phyloP scores from a whole-genome alignment of 2,329 filamentous ascomycete genomes.

The Calycina herbarum region DNA sequence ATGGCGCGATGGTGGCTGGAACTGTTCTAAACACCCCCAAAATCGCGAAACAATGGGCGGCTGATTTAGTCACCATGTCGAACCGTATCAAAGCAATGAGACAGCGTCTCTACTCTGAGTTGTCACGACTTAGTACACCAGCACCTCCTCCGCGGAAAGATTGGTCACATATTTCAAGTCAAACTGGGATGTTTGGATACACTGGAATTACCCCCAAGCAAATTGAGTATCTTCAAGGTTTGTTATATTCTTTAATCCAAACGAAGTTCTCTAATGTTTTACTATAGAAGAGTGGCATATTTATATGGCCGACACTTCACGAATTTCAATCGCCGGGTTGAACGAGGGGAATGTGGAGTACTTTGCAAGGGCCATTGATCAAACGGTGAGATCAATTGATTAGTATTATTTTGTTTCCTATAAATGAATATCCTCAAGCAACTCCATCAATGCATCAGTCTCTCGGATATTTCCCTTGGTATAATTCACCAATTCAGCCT shows the following conservation, averaged over 20 bases:
- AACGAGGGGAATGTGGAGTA: conserved; percentile 41
- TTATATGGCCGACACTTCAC: conserved; percentile 43
- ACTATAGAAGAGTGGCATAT: conserved; percentile 38
- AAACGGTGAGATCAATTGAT: conserved; percentile 12
- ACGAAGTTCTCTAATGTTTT: neutral
- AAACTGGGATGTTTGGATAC: conserved; percentile 45
- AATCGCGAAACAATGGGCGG: conserved; percentile 38
- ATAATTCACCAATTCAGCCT: no score
- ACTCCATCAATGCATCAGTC: no score
- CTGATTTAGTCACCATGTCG: conserved; percentile 42
- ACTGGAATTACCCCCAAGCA: conserved; percentile 52
- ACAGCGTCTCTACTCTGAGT: conserved; percentile 37
- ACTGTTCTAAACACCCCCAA: conserved; percentile 36
- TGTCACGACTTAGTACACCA: conserved; percentile 37
- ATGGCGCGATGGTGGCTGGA: conserved; percentile 40
- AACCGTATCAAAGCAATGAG: conserved; percentile 41
- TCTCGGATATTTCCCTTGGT: no score
- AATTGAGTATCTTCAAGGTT: conserved; percentile 38
- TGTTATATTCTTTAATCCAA: neutral
- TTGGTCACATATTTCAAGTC: conserved; percentile 41
- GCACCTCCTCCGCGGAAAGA: conserved; percentile 26
- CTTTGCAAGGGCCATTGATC: conserved; percentile 33
- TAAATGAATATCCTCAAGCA: no score
- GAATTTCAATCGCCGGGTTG: conserved; percentile 43
- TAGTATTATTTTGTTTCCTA: neutral